Evolutionary conservation across 257 asterid species (phyloP).

Genomic region (Cynanchum wilfordii): DNA sequence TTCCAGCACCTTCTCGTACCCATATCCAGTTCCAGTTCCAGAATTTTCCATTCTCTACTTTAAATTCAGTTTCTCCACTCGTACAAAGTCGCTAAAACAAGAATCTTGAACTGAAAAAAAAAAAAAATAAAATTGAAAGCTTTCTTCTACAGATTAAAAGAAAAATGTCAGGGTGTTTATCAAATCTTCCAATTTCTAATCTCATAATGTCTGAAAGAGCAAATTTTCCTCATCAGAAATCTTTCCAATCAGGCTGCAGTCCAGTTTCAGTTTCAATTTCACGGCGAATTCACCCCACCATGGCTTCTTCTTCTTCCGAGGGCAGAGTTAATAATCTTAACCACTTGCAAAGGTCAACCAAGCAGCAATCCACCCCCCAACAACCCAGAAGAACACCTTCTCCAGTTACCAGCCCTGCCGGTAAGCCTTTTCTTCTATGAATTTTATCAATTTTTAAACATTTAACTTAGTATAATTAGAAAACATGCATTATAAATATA

Average conservation of each 20-base stretch:
- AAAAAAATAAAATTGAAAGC: no score
- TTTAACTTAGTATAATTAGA: no score
- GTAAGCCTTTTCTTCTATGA: constrained; percentile 20
- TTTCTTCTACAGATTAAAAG: neutral
- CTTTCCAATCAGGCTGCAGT: neutral
- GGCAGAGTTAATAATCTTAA: constrained; percentile 38
- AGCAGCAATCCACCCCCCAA: constrained; percentile 23
- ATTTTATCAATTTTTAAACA: no score
- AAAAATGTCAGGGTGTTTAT: constrained; percentile 39
- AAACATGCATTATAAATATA: no score
- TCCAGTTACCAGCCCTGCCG: constrained; percentile 39
- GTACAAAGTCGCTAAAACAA: no score
- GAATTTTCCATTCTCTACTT: constrained; percentile 29
- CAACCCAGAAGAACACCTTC: constrained; percentile 41
- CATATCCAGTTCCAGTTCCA: constrained; percentile 32
- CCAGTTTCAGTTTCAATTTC: constrained; percentile 2
- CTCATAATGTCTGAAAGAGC: constrained; percentile 18
- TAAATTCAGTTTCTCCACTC: constrained; percentile 4
- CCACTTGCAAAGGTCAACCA: constrained; percentile 39
- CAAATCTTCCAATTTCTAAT: constrained; percentile 29
- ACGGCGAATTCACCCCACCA: constrained; percentile 13
- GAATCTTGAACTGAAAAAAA: neutral
- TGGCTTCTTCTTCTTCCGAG: constrained; percentile 30
- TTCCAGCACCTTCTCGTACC: neutral
- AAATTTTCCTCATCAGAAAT: constrained; percentile 14